These are phyloP conservation scores for Sorghum bicolor DNA, from an alignment of 176 grass and related monocot genomes.

Conservation along the genomic window DNA sequence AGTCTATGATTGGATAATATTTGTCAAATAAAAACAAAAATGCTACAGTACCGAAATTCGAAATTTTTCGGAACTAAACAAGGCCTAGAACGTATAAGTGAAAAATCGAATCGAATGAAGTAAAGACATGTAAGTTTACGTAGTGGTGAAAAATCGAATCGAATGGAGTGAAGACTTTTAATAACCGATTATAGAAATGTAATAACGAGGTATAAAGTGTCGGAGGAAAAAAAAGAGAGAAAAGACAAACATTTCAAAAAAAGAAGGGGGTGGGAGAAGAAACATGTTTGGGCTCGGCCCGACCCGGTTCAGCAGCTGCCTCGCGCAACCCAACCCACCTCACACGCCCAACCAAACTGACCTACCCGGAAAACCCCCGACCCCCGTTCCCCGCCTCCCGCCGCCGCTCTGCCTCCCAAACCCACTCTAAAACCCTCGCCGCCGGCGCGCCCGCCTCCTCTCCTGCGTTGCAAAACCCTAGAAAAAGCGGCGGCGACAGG, in stretches of 20 bases:
- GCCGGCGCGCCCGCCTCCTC: not conserved
- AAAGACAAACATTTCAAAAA: too few relatives aligned
- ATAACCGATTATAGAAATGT: too few relatives aligned
- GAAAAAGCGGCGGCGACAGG: not conserved
- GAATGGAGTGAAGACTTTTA: too few relatives aligned
- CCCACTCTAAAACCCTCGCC: slow-evolving; percentile 51
- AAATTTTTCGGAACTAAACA: too few relatives aligned
- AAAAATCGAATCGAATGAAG: too few relatives aligned
- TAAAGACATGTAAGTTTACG: too few relatives aligned
- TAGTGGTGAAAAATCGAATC: too few relatives aligned
- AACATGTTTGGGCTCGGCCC: not conserved
- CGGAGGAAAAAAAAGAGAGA: too few relatives aligned
- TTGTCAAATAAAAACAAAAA: too few relatives aligned
- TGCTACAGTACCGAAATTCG: too few relatives aligned
- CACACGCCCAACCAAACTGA: slow-evolving; percentile 10
- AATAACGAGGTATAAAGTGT: not conserved
- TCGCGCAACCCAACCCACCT: not conserved
- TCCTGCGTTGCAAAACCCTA: not conserved
- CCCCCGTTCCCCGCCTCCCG: slow-evolving; percentile 2
- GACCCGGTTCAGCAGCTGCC: not conserved
- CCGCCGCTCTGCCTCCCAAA: slow-evolving; percentile 32
- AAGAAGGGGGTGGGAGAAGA: not conserved
- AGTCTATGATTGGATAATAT: too few relatives aligned
- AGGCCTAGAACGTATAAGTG: too few relatives aligned
- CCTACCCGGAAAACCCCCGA: not conserved